Evolutionary conservation across 495 filamentous ascomycete genomes (phyloP), one percentile per base, ranked within the genome.

Genomic region (Friedmanniomyces endolithicus): DNA sequence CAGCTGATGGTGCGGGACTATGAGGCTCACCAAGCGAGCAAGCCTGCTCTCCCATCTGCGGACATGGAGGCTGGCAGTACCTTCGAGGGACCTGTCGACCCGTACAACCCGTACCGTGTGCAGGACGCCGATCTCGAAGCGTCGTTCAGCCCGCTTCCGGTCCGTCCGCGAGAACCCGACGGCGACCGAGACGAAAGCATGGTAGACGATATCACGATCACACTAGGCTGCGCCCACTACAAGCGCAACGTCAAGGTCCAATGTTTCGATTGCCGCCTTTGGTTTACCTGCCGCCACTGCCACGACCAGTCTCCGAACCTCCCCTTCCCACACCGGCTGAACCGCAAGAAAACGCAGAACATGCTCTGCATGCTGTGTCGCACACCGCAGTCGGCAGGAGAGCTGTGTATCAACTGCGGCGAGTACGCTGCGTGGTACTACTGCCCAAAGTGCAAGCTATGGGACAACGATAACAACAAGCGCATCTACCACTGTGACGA

Each of bases 351-450:
- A 57, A 97, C 90, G 24, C 84, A 85, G 69, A 83, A 96, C 66
- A 99, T 99, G 92, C 75, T 97, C 20, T 99, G 92, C 72, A 99
- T 99, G 92, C 75, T 90, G 27, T 99, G 92, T 70, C 83, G 83
- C 11, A 82, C 82, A 62, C 82, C 92, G 11, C 92, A 99, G 63
- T 79, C 80, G 47, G 94, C 88, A 14, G 78, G 78, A 29, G 85
- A 92, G 55, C 74, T 78, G 39, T 99, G 92, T 68, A 68, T 72
- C 37, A 65, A 80, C 20, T 99, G 92, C 68, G 83, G 81, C 31
- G 78, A 82, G 63, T 79, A 78, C 49, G 81, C 84, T 17, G 87
- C 89, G n/a, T 85, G 83, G 64, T 97, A 97, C 71, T 99, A 92
- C 63, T 99, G 94, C 70, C 77, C 80, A 46, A 84, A 88, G 53